A percentile compares a stretch with the other conserved stretches of the same genome.
Conservation (phyloP, 108 stramenopile species). For the Epithemia pelagica region DNA sequence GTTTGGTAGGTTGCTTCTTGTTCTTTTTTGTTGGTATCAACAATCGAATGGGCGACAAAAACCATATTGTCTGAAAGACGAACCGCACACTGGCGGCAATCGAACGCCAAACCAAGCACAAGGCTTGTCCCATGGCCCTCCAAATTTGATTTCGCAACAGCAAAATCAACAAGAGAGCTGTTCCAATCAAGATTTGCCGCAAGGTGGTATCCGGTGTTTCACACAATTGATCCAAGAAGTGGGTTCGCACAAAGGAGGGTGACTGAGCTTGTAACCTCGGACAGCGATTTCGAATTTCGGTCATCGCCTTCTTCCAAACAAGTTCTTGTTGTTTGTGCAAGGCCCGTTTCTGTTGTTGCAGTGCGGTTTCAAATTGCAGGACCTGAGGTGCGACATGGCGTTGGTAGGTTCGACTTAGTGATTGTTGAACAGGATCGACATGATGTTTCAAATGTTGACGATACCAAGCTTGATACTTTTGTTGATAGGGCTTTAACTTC, state of each 20-base stretch:
- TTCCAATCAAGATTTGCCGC: not conserved
- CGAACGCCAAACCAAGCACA: not conserved
- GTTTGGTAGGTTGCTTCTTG: too few species aligned
- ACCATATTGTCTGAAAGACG: not conserved
- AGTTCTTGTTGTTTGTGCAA: not conserved
- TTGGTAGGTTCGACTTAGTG: not conserved
- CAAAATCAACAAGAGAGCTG: not conserved
- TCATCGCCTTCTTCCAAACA: not conserved
- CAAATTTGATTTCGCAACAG: not conserved
- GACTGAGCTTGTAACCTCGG: not conserved
- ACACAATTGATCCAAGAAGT: not conserved
- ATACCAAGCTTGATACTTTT: not conserved
- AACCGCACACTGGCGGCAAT: not conserved
- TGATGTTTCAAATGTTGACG: not conserved
- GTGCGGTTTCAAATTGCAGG: not conserved
- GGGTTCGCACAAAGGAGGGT: not conserved
- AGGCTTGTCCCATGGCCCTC: not conserved
- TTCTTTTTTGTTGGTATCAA: not conserved
- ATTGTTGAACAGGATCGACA: not conserved
- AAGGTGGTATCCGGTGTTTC: not conserved
- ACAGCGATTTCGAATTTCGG: not conserved
- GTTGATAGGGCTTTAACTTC: not conserved
- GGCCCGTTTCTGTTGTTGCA: not conserved
- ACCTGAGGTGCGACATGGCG: not conserved
- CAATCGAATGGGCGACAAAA: not conserved